Conservation (phyloP, 371 early-diverging fungal species). For the Dichotomocladium elegans region DNA sequence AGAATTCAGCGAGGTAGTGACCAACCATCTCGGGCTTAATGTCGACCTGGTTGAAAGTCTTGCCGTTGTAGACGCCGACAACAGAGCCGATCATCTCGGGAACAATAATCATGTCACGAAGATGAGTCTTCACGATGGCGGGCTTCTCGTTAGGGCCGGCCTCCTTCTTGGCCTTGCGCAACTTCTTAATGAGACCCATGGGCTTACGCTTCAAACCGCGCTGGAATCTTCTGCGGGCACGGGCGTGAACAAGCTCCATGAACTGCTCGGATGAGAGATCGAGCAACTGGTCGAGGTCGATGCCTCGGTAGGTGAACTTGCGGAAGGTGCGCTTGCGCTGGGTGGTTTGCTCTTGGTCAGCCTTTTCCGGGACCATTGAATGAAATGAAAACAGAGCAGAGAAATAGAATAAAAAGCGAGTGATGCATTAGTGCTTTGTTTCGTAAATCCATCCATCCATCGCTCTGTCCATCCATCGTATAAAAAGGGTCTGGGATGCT, state of each 20-base stretch:
- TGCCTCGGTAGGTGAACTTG: slow-evolving; percentile 97
- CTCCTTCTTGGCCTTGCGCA: slow-evolving; percentile 93
- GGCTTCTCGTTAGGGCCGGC: slow-evolving; percentile 91
- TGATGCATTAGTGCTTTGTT: not conserved
- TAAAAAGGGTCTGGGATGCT: not conserved
- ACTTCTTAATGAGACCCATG: slow-evolving; percentile 94
- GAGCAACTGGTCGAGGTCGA: slow-evolving; percentile 85
- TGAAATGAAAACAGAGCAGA: not conserved
- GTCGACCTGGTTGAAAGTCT: slow-evolving; percentile 99
- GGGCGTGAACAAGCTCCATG: slow-evolving; percentile 92
- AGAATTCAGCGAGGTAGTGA: slow-evolving; percentile 95
- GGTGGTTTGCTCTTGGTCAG: slow-evolving; percentile 33
- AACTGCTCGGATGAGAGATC: slow-evolving; percentile 92
- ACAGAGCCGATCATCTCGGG: slow-evolving; percentile 99
- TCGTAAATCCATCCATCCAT: slow-evolving; percentile 5
- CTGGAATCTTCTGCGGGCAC: slow-evolving; percentile 95
- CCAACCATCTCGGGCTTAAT: slow-evolving; percentile 99
- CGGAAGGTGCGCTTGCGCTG: slow-evolving; percentile 93
- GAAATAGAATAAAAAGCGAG: not conserved
- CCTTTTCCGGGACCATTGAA: slow-evolving; percentile 17
- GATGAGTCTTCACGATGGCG: slow-evolving; percentile 98
- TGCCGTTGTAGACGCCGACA: slow-evolving; percentile 99
- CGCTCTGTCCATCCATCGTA: slow-evolving; percentile 1
- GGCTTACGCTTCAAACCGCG: slow-evolving; percentile 98
- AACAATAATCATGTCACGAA: slow-evolving; percentile 99